A percentile compares a stretch with the other conserved stretches of the same genome.
Conservation (phyloP, 1,284 basidiomycete species). For the Heterobasidion annosum region DNA sequence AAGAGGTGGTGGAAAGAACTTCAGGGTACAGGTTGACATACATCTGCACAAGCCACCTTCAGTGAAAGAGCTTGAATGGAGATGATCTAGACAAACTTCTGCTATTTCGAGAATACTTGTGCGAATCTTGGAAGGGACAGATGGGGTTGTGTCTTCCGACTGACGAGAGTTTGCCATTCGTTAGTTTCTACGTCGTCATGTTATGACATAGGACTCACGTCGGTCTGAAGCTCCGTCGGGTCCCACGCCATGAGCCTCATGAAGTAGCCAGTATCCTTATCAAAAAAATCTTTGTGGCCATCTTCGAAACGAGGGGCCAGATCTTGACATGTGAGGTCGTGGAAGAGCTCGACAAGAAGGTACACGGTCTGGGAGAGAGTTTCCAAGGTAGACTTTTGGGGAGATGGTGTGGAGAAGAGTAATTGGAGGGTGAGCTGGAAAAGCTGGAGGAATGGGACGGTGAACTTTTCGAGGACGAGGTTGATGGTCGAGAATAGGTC, state of each 20-base stretch:
- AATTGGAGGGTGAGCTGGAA: slow-evolving; percentile 60
- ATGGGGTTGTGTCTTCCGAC: slow-evolving; percentile 81
- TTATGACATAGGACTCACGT: slow-evolving; percentile 40
- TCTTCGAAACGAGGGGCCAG: slow-evolving; percentile 94
- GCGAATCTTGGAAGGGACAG: slow-evolving; percentile 81
- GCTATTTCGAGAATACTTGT: slow-evolving; percentile 88
- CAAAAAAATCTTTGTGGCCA: slow-evolving; percentile 76
- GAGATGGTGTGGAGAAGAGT: slow-evolving; percentile 34
- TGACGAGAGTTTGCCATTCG: not conserved
- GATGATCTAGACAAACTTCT: slow-evolving; percentile 36
- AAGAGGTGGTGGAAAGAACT: slow-evolving; percentile 59
- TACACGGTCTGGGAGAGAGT: slow-evolving; percentile 69
- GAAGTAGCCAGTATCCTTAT: slow-evolving; percentile 59
- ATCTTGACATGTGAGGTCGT: slow-evolving; percentile 94
- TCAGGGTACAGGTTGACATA: slow-evolving; percentile 92
- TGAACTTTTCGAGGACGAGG: slow-evolving; percentile 81
- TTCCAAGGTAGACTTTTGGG: slow-evolving; percentile 30
- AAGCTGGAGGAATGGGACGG: slow-evolving; percentile 76
- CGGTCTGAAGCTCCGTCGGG: slow-evolving; percentile 56
- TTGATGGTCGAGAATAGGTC: slow-evolving; percentile 89
- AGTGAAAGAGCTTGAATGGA: slow-evolving; percentile 1
- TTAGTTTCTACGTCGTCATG: slow-evolving; percentile 44
- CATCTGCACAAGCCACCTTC: slow-evolving; percentile 38
- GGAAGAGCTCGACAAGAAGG: slow-evolving; percentile 81
- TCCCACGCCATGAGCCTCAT: slow-evolving; percentile 78